These are phyloP conservation scores for Calonectria pseudoturangicola DNA, from an alignment of 2,329 filamentous ascomycete genomes.

Conservation along the genomic window DNA sequence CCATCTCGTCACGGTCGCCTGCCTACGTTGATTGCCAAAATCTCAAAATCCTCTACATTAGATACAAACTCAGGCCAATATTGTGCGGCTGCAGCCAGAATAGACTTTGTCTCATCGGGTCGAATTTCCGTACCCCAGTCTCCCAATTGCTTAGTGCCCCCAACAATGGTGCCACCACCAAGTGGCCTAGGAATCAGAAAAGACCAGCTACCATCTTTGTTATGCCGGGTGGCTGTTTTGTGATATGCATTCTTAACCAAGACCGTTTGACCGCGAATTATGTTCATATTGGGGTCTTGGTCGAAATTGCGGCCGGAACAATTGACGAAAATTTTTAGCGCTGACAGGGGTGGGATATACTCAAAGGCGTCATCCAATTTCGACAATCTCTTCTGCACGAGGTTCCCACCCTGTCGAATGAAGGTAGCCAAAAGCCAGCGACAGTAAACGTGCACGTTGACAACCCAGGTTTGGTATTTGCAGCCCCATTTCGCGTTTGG, in stretches of 20 bases:
- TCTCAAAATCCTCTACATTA: slow-evolving; percentile 17
- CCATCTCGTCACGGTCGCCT: slow-evolving; percentile 17
- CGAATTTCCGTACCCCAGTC: neutral
- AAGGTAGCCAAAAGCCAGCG: neutral
- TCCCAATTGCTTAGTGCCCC: slow-evolving; percentile 21
- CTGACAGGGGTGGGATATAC: neutral
- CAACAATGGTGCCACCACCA: slow-evolving; percentile 21
- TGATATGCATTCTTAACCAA: slow-evolving; percentile 13
- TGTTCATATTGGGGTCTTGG: neutral
- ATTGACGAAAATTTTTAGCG: slow-evolving; percentile 5
- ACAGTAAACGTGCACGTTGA: slow-evolving; percentile 4
- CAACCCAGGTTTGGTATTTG: neutral
- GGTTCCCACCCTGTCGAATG: neutral
- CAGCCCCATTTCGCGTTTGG: neutral
- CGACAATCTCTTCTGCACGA: neutral
- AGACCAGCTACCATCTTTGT: slow-evolving; percentile 16
- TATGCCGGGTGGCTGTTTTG: slow-evolving; percentile 14
- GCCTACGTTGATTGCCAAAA: slow-evolving; percentile 9
- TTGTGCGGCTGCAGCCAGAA: neutral
- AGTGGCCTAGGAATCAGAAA: slow-evolving; percentile 21
- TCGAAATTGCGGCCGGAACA: slow-evolving; percentile 21
- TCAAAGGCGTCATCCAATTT: slow-evolving; percentile 23
- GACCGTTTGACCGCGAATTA: slow-evolving; percentile 19
- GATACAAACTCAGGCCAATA: slow-evolving; percentile 24
- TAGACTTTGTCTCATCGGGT: neutral